Conservation (phyloP, 306 rosid genomes). For the Cyclanthera cordifolia region DNA sequence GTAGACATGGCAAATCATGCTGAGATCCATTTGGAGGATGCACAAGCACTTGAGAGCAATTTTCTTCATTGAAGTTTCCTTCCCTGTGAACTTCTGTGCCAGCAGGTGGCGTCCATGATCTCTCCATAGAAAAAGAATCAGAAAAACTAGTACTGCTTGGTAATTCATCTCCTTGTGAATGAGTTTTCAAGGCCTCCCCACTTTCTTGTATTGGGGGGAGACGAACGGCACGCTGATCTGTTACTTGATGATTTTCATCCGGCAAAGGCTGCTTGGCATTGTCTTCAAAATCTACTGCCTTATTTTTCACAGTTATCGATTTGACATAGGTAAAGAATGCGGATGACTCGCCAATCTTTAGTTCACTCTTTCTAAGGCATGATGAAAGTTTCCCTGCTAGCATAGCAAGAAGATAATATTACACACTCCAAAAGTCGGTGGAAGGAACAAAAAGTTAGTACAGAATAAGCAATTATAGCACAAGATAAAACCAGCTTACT, state of each 20-base stretch:
- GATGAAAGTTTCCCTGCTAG: constrained; percentile 40
- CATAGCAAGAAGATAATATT: neutral
- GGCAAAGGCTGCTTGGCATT: constrained; percentile 17
- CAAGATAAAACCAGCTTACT: neutral
- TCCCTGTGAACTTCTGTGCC: constrained; percentile 44
- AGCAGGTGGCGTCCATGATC: constrained; percentile 63
- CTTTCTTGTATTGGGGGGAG: constrained; percentile 30
- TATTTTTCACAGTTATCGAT: constrained; percentile 30
- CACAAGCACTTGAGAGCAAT: constrained; percentile 15
- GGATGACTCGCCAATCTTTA: constrained; percentile 88
- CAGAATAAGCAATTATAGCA: neutral
- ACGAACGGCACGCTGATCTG: constrained; percentile 28
- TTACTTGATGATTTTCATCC: constrained; percentile 32
- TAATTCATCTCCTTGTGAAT: constrained; percentile 50
- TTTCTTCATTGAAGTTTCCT: constrained; percentile 34
- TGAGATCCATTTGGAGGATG: constrained; percentile 27
- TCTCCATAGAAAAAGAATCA: constrained; percentile 71
- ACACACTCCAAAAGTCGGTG: neutral
- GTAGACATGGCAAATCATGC: constrained; percentile 35
- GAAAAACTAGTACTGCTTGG: constrained; percentile 59
- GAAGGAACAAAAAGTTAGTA: neutral
- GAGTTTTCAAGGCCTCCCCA: constrained; percentile 51
- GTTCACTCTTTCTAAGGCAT: constrained; percentile 72
- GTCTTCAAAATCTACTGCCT: constrained; percentile 18
- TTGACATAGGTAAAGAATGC: constrained; percentile 89